These are phyloP conservation scores for Salvia sclarea DNA, from an alignment of 305 asterid genomes.

Conservation along the genomic window DNA sequence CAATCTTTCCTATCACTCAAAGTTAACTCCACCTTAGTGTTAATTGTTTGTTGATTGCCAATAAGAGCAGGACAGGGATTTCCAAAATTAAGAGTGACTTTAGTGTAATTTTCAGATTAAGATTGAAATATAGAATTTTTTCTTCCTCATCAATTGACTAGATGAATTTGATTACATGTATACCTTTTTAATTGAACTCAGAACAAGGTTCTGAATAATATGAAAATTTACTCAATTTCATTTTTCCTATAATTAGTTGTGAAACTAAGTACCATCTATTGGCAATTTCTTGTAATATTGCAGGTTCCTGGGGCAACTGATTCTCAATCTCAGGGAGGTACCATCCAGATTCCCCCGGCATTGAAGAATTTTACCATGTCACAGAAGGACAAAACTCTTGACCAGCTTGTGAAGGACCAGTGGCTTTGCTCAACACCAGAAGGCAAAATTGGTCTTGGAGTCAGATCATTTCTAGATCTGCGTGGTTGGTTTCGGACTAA, in stretches of 20 bases:
- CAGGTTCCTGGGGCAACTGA: constrained; percentile 52
- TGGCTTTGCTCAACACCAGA: constrained; percentile 74
- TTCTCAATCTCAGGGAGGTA: constrained; percentile 45
- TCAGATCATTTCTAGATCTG: constrained; percentile 87
- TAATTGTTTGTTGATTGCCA: constrained; percentile 10
- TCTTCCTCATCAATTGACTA: not conserved
- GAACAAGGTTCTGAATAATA: not conserved
- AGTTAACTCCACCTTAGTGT: too few species aligned
- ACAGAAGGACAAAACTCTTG: constrained; percentile 77
- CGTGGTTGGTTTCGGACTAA: constrained; percentile 84
- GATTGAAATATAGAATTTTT: not conserved
- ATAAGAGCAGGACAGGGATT: not conserved
- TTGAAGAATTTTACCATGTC: constrained; percentile 73
- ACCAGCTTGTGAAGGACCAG: constrained; percentile 65
- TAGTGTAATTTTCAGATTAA: not conserved
- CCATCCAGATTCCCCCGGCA: constrained; percentile 68
- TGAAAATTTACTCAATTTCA: not conserved
- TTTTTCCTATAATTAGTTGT: constrained; percentile 21
- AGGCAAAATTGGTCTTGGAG: constrained; percentile 75
- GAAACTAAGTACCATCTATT: constrained; percentile 19
- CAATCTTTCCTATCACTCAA: too few species aligned
- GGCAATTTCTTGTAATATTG: constrained; percentile 29
- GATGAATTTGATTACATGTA: not conserved
- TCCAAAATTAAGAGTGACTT: not conserved
- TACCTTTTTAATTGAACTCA: not conserved